A percentile compares a stretch with the other conserved stretches of the same genome.
Conservation (phyloP, 2,329 filamentous ascomycete species). For the Microcera coccophila region DNA sequence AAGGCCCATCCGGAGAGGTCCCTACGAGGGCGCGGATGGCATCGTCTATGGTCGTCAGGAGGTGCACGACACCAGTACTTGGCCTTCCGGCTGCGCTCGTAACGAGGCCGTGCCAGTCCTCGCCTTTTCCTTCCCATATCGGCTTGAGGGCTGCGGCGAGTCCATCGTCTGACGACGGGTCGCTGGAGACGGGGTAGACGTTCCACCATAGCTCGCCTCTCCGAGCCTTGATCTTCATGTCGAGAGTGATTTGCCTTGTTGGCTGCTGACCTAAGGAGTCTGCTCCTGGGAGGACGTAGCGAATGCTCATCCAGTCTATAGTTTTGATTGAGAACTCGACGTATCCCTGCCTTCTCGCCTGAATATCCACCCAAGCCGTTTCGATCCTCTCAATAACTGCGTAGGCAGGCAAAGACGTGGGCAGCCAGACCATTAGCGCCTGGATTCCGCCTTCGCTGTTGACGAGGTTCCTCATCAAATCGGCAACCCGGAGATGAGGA, state of each 20-base stretch:
- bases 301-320: constrained; percentile 55
- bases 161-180: constrained; percentile 27
- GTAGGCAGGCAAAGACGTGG: constrained; percentile 62
- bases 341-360: constrained; percentile 41
- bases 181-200: constrained; percentile 33
- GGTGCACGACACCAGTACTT: constrained; percentile 40
- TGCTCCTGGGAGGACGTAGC: constrained; percentile 43
- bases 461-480: constrained; percentile 55
- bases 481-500: constrained; percentile 62
- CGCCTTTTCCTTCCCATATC: constrained; percentile 44
- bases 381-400: constrained; percentile 59
- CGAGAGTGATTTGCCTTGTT: constrained; percentile 43
- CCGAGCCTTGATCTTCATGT: constrained; percentile 48
- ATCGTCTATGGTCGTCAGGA: constrained; percentile 48
- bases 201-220: constrained; percentile 51
- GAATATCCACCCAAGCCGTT: constrained; percentile 44
- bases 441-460: constrained; percentile 53
- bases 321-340: constrained; percentile 51
- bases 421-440: constrained; percentile 52
- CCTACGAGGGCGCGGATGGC: constrained; percentile 36
- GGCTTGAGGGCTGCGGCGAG: constrained; percentile 40
- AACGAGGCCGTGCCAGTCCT: constrained; percentile 46
- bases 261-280: constrained; percentile 21
- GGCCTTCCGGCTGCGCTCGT: constrained; percentile 44
- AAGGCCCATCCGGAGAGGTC: constrained; percentile 3